phyloP scores from a whole-genome alignment of 495 filamentous ascomycete genomes.

The Chaetomium cochliodes region DNA sequence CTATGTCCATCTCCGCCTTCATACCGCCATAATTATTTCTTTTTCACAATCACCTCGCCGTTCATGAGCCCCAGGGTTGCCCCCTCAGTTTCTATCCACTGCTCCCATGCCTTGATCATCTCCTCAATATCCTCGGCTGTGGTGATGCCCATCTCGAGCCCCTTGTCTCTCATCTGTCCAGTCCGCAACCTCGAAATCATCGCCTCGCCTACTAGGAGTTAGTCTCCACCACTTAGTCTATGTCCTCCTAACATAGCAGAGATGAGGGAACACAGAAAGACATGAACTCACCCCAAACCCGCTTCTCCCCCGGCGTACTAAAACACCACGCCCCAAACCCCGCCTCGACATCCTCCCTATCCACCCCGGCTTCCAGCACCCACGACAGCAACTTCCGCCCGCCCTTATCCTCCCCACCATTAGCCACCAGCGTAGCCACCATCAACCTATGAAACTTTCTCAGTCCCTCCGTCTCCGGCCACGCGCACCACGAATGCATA shows the following conservation, averaged over 20 bases:
- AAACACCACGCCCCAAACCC: conserved; percentile 43
- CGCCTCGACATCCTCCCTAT: conserved; percentile 37
- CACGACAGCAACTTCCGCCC: conserved; percentile 45
- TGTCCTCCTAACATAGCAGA: too few relatives aligned
- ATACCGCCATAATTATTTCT: background rate
- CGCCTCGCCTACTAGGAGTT: conserved; percentile 31
- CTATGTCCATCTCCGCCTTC: too few relatives aligned
- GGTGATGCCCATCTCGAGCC: conserved; percentile 32
- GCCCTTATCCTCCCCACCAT: conserved; percentile 35
- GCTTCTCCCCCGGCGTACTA: conserved; percentile 37
- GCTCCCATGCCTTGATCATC: conserved; percentile 45
- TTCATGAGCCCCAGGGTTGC: conserved; percentile 41
- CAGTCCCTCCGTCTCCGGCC: conserved; percentile 40
- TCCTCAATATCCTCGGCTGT: conserved; percentile 42
- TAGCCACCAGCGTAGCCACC: conserved; percentile 28
- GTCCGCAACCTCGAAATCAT: conserved; percentile 34
- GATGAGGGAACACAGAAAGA: too few relatives aligned
- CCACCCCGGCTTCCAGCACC: conserved; percentile 43
- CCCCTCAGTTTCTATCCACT: conserved; percentile 41
- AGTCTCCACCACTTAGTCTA: conserved; percentile 1
- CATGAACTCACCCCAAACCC: conserved; percentile 41
- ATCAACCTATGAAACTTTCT: conserved; percentile 38
- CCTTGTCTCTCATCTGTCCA: conserved; percentile 35
- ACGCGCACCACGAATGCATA: conserved; percentile 37
- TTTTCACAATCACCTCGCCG: conserved; percentile 34